Evolutionary conservation across 2,329 filamentous ascomycete species (phyloP).

Genomic region (Myriosclerotinia duriaeana): DNA sequence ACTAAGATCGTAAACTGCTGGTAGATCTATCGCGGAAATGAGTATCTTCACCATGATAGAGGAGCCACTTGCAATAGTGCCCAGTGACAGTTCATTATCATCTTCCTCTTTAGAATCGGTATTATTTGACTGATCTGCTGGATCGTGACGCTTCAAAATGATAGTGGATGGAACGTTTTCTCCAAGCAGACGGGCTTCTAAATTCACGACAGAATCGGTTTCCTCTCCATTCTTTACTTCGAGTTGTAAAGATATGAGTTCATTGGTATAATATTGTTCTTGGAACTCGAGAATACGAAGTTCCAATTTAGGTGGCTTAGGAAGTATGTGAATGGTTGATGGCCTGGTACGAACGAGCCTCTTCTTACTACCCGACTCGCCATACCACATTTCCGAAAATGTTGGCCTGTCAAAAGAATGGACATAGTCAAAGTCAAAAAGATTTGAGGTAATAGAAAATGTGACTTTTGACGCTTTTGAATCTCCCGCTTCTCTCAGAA

Average conservation of each 20-base stretch:
- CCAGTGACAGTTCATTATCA: slow-evolving; percentile 32
- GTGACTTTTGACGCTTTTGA: slow-evolving; percentile 64
- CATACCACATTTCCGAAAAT: slow-evolving; percentile 52
- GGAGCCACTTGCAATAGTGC: slow-evolving; percentile 48
- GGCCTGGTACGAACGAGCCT: slow-evolving; percentile 51
- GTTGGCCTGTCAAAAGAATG: slow-evolving; percentile 52
- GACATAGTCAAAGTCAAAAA: slow-evolving; percentile 67
- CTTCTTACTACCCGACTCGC: slow-evolving; percentile 46
- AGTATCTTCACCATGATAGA: slow-evolving; percentile 48
- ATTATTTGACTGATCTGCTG: neutral
- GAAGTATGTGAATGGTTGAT: slow-evolving; percentile 68
- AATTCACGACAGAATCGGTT: slow-evolving; percentile 67
- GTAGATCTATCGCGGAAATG: slow-evolving; percentile 52
- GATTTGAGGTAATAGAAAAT: slow-evolving; percentile 61
- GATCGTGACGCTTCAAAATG: slow-evolving; percentile 39
- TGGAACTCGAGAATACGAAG: slow-evolving; percentile 63
- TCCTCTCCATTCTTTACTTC: slow-evolving; percentile 81
- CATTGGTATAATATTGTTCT: slow-evolving; percentile 82
- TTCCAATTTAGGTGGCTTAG: slow-evolving; percentile 89
- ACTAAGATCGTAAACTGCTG: slow-evolving; percentile 64
- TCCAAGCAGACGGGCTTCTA: slow-evolving; percentile 69
- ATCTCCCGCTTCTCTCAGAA: slow-evolving; percentile 79
- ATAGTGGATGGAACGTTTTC: slow-evolving; percentile 50
- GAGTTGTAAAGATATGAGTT: slow-evolving; percentile 67
- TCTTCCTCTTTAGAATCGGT: neutral